Evolutionary conservation across 129 eudicot species (phyloP), one percentile per base, ranked within the genome.

Genomic region (Artemisia tridentata): DNA sequence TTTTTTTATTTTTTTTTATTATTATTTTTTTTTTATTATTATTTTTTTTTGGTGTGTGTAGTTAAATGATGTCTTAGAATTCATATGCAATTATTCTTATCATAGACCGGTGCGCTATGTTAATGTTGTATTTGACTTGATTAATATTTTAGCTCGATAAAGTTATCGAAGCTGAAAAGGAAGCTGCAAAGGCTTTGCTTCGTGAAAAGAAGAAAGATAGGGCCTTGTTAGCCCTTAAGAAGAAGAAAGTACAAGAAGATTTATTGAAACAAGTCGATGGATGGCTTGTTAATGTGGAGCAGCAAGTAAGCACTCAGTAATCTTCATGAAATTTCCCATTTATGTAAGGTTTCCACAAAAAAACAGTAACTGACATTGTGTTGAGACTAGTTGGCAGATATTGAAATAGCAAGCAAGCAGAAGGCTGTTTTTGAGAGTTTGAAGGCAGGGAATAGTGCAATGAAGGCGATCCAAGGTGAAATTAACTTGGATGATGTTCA

Each of bases 181-280:
- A 89, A 85, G 98, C 96, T 70, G 98, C 98, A 45, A 89, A 83
- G 78, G 96, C 89, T 75, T 77, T 92, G 75, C 82, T 92, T 65
- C 98, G 95, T 76, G 98, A 92, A 74, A 92, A 89, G 92, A 92
- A 84, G 86, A 92, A 92, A 80, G 98, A 92, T 1, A 87, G 92
- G 76, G 98, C 98, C 9, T 84, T 92, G 76, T 75, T 92, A 45
- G 90, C 98, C 15, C 71, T 92, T 68, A 92, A 83, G 80, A 92
- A 92, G 80, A 92, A 92, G 86, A 92, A 82, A 68, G 96, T 85
- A 61, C 98, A 92, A 80, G 98, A 92, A 83, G 98, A 92, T 64
- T 72, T 92, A 69, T 68, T 92, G 74, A 90, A 92, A 81, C 91
- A 92, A 80, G 96, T 92, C 25, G 98, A 92, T 84, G 85, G 80